Evolutionary conservation across 1,284 basidiomycete genomes (phyloP).

Genomic region (Cryptococcus neoformans): DNA sequence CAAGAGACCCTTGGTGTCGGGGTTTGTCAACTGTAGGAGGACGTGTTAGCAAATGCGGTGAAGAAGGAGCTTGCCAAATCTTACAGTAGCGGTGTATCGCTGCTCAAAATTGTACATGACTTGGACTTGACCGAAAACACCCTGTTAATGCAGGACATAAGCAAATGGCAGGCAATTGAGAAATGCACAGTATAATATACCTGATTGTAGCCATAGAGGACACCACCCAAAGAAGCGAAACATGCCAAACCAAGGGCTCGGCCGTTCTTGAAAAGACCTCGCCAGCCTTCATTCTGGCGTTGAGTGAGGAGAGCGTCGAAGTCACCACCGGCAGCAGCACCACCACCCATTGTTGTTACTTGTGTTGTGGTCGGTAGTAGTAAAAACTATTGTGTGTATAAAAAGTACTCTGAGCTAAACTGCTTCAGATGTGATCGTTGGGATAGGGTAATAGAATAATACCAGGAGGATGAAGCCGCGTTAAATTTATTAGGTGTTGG

Average conservation of each 20-base stretch:
- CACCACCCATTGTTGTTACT: slow-evolving; percentile 24
- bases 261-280: slow-evolving; percentile 37
- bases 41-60: neutral
- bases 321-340: slow-evolving; percentile 28
- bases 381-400: neutral
- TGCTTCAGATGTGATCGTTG: no score
- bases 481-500: no score
- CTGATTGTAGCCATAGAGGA: slow-evolving; percentile 46
- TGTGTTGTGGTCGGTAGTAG: neutral
- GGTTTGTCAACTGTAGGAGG: slow-evolving; percentile 8
- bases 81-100: slow-evolving; percentile 30
- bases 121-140: slow-evolving; percentile 46
- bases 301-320: slow-evolving; percentile 31
- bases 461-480: no score
- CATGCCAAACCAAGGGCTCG: slow-evolving; percentile 28
- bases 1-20: slow-evolving; percentile 29
- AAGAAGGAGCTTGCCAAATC: slow-evolving; percentile 2
- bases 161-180: neutral
- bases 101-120: slow-evolving; percentile 41
- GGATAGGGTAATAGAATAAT: no score
- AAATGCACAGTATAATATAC: neutral
- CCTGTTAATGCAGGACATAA: slow-evolving; percentile 9
- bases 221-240: slow-evolving; percentile 47
- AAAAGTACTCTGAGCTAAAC: no score
- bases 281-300: slow-evolving; percentile 28